Conservation (phyloP, 2,329 filamentous ascomycete species). For the Talaromyces atroroseus region DNA sequence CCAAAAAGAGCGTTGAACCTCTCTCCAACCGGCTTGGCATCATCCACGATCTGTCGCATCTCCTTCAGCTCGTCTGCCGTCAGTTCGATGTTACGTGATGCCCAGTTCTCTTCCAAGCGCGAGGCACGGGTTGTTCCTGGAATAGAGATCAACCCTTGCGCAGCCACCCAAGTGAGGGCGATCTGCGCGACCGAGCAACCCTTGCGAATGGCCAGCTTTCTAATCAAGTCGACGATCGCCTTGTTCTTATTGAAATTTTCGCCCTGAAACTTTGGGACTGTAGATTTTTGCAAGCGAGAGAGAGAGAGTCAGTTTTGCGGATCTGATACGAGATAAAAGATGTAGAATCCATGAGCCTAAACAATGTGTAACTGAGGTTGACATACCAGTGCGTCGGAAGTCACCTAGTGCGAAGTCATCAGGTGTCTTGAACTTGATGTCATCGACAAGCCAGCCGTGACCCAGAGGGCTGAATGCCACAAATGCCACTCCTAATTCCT, state of each 20-base stretch:
- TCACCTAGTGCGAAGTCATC: conserved; percentile 44
- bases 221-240: conserved; percentile 38
- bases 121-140: conserved; percentile 41
- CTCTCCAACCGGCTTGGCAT: conserved; percentile 33
- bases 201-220: conserved; percentile 33
- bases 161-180: conserved; percentile 37
- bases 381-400: conserved; percentile 36
- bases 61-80: conserved; percentile 33
- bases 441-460: conserved; percentile 45
- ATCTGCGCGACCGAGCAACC: conserved; percentile 32
- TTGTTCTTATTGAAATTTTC: conserved; percentile 44
- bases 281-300: no score
- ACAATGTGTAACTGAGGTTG: neutral
- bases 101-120: conserved; percentile 39
- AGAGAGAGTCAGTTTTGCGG: no score
- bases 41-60: conserved; percentile 36
- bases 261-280: conserved; percentile 33
- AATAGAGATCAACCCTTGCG: conserved; percentile 42
- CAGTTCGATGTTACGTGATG: conserved; percentile 31
- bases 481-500: conserved; percentile 39
- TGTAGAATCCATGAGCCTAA: no score
- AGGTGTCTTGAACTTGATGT: conserved; percentile 38
- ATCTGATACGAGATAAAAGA: no score
- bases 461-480: conserved; percentile 46
- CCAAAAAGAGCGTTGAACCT: conserved; percentile 17